A percentile compares a stretch with the other conserved stretches of the same genome.
Evolutionary conservation across 75 land plant genomes (phyloP).

Genomic region (Selaginella tamariscina): DNA sequence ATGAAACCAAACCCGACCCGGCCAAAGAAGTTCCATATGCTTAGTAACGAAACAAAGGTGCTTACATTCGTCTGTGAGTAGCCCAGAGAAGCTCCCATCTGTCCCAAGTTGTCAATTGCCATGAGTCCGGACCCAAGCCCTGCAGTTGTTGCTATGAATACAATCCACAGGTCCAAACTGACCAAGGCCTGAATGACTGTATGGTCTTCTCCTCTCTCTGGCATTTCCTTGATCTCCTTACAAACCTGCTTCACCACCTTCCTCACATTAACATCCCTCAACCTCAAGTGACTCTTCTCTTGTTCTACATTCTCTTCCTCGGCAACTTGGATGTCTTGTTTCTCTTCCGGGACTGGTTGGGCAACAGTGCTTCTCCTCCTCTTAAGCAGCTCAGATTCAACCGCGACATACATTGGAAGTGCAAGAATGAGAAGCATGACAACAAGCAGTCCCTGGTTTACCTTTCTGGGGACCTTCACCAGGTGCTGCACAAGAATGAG

Average conservation of each 20-base stretch:
- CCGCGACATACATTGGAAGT: background rate
- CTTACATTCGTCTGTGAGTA: background rate
- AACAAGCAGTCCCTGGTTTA: background rate
- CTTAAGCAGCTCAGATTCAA: background rate
- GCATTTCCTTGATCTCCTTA: background rate
- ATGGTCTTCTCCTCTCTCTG: constrained; percentile 11
- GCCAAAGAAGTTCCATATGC: constrained; percentile 14
- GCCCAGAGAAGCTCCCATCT: constrained; percentile 4
- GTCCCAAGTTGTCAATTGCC: constrained; percentile 13
- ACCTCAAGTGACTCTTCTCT: background rate
- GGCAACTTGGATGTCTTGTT: background rate
- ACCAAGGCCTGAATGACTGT: background rate
- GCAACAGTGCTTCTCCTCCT: background rate
- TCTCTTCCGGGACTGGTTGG: background rate
- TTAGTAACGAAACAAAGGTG: background rate
- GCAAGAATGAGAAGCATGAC: constrained; percentile 8
- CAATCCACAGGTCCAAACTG: constrained; percentile 11
- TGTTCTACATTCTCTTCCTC: background rate
- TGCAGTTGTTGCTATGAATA: constrained; percentile 4
- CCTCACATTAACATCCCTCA: background rate
- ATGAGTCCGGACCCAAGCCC: constrained; percentile 10
- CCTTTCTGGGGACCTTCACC: background rate
- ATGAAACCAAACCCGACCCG: constrained; percentile 7
- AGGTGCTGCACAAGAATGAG: constrained; percentile 4
- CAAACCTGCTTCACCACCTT: background rate